Base-by-base conservation (phyloP, 2,329 filamentous ascomycete species). In the Aspergillus fructus region DNA sequence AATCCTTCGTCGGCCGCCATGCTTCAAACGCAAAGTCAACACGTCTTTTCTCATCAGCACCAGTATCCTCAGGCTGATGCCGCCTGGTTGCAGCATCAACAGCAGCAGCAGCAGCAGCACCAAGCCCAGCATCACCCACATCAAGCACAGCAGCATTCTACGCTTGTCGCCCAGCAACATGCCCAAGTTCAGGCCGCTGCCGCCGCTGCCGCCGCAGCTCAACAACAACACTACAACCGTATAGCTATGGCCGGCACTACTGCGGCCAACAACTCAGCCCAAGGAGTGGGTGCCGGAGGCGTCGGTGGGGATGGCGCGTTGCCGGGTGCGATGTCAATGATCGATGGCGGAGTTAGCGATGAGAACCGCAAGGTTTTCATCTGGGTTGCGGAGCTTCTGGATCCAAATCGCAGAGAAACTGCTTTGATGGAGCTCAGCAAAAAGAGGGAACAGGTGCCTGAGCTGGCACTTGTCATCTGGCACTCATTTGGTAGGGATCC, bases 391-490 rank as follows among this genome's bases (percentile, higher is more conserved):
- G 93, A 97, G 73, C 83, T 97, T 57, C 83, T 97, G 71, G 93
- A 92, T 73, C 90, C 93, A 63, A 87, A 84, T 67, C 93, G 92
- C 27, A 85, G 94, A 62, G 94, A 97, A 79, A 88, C 91, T 4
- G 94, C 94, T 49, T 82, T 99, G 54, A 83, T 99, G 70, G 94
- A 99, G 76, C 83, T 99, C 51, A 97, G 93, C 79, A 99, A 99
- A 82, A 99, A 99, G 84, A 83, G 94, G 56, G 94, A 99, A 77
- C 94, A 97, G 76, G 94, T 99, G 15, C 93, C 94, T 0, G 94
- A 99, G 79, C 81, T 99, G 59, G 94, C 94, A 47, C 81, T 99
- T 68, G 96, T 99, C 60, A 81, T 99, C 61, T 99, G 94, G 94
- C 94, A 99, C 76, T 97, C 93, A 3, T 97, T 97, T 71, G 94